A percentile compares a stretch with the other conserved stretches of the same genome.
phyloP scores from a whole-genome alignment of 1,139 yeast species.

The Blastobotrys aristatus region DNA sequence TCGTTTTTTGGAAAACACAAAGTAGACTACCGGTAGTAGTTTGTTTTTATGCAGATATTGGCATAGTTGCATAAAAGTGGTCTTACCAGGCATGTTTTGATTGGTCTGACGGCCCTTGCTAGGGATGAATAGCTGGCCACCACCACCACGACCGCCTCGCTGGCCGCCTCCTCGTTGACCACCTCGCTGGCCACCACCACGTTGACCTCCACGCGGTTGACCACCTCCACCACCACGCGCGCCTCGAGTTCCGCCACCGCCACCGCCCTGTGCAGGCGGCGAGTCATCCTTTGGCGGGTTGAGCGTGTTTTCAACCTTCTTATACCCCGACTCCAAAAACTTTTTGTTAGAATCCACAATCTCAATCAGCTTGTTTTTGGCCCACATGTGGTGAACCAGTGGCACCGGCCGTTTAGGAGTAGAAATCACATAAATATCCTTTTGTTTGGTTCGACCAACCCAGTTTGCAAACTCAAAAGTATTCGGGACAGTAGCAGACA shows the following conservation, averaged over 20 bases:
- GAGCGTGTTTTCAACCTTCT: constrained; percentile 52
- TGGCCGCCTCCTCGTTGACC: constrained; percentile 39
- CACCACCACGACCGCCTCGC: constrained; percentile 28
- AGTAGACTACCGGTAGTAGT: constrained; percentile 82
- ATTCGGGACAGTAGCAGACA: constrained; percentile 96
- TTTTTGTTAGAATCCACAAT: constrained; percentile 69
- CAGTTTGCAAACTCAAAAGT: constrained; percentile 97
- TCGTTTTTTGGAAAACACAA: constrained; percentile 87
- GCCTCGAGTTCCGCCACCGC: constrained; percentile 28
- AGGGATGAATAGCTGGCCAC: not conserved
- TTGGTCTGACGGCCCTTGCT: constrained; percentile 35
- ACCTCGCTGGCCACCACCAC: constrained; percentile 11
- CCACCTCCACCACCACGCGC: constrained; percentile 33
- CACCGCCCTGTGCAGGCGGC: constrained; percentile 23
- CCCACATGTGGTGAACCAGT: constrained; percentile 79
- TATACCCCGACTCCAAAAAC: constrained; percentile 62
- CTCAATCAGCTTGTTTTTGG: constrained; percentile 60
- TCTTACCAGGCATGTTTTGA: constrained; percentile 68
- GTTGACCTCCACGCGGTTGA: constrained; percentile 27
- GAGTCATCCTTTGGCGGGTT: constrained; percentile 38
- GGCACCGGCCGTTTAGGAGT: constrained; percentile 97
- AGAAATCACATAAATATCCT: constrained; percentile 90
- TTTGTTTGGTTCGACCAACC: constrained; percentile 96
- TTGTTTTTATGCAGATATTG: constrained; percentile 61
- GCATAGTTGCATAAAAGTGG: constrained; percentile 47